Evolutionary conservation across 768 basidiomycete genomes (phyloP).

Genomic region (Amanita subjunquillea): DNA sequence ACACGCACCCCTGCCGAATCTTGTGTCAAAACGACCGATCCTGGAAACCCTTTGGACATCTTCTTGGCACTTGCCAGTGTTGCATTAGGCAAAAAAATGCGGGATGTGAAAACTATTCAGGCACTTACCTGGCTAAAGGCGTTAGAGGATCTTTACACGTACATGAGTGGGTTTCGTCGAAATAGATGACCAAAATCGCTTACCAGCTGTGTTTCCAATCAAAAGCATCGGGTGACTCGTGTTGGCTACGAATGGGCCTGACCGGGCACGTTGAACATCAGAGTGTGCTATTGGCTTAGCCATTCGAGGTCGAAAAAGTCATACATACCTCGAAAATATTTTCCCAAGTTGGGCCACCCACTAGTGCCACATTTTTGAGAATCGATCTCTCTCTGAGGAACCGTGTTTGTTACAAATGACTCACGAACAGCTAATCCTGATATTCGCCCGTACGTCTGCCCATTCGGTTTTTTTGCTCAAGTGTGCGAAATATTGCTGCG

Average conservation of each 20-base stretch:
- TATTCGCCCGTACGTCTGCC: constrained; percentile 20
- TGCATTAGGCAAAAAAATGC: too few species aligned
- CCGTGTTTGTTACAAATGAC: constrained; percentile 8
- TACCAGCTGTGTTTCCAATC: constrained; percentile 14
- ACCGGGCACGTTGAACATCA: background rate
- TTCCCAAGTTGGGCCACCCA: background rate
- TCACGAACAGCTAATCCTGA: constrained; percentile 21
- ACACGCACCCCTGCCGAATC: constrained; percentile 13
- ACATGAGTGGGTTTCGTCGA: too few species aligned
- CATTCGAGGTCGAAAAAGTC: background rate
- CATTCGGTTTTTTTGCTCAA: constrained; percentile 17
- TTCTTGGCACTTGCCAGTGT: constrained; percentile 7
- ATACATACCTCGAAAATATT: background rate
- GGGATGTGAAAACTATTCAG: background rate
- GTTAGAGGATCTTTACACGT: background rate
- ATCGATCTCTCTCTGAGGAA: too few species aligned
- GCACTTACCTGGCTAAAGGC: background rate
- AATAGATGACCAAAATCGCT: background rate
- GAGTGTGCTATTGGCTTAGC: background rate
- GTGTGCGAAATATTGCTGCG: constrained; percentile 17
- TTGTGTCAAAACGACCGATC: constrained; percentile 10
- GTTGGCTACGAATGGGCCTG: constrained; percentile 19
- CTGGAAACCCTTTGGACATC: constrained; percentile 8
- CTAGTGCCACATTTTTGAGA: background rate
- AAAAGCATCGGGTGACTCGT: constrained; percentile 22